phyloP scores from a whole-genome alignment of 208 protist genomes.

The Leishmania gerbilli region DNA sequence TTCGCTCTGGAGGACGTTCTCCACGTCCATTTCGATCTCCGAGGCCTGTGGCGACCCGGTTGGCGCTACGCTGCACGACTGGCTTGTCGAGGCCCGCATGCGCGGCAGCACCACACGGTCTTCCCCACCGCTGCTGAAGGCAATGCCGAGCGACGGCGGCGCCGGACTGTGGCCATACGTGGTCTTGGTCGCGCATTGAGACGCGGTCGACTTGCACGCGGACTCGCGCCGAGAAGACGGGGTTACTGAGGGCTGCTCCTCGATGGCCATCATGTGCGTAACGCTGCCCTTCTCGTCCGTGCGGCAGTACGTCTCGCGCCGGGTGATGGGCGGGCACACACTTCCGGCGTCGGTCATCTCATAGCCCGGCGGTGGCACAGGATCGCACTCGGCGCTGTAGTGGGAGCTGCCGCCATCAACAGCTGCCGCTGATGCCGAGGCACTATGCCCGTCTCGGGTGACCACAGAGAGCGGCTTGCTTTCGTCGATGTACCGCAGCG shows the following conservation, averaged over 20 bases:
- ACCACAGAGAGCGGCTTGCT: background rate
- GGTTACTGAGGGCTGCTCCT: conserved; percentile 18
- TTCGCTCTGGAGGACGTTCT: conserved; percentile 17
- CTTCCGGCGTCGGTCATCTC: background rate
- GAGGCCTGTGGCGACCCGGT: conserved; percentile 13
- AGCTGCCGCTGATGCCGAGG: background rate
- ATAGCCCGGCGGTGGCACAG: conserved; percentile 25
- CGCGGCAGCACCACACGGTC: conserved; percentile 24
- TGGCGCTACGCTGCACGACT: conserved; percentile 1
- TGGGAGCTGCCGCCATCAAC: conserved; percentile 2
- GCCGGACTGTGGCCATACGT: background rate
- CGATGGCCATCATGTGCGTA: conserved; percentile 26
- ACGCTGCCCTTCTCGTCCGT: conserved; percentile 29
- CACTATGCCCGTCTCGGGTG: background rate
- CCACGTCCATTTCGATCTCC: conserved; percentile 5
- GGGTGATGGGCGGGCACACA: conserved; percentile 7
- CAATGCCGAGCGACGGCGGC: conserved; percentile 8
- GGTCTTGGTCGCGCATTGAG: background rate
- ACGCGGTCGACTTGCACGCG: conserved; percentile 6
- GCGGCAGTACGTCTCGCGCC: conserved; percentile 11
- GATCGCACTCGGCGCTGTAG: conserved; percentile 17
- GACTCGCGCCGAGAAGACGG: conserved; percentile 10
- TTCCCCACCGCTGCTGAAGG: conserved; percentile 2
- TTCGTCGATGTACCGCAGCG: conserved; percentile 43
- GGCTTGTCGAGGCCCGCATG: conserved; percentile 6